These are phyloP conservation scores for Lolium rigidum DNA, from an alignment of 176 grass and related monocot species.

Conservation along the genomic window DNA sequence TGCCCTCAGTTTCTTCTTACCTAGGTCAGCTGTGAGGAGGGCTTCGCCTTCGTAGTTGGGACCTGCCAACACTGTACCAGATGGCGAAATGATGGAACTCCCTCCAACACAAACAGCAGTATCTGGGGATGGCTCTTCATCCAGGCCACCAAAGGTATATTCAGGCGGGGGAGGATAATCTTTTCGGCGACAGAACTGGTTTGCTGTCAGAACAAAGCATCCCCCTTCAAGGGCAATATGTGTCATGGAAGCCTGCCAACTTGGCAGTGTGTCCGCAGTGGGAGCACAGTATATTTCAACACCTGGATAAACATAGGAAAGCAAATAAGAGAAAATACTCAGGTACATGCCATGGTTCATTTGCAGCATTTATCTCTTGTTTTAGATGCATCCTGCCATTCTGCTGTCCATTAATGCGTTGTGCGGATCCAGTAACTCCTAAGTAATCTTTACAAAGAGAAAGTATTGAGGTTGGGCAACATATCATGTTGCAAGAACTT, in stretches of 20 bases:
- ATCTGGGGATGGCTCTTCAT: conserved; percentile 78
- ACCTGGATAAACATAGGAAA: conserved; percentile 60
- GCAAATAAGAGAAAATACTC: conserved; percentile 11
- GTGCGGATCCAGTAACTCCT: neutral
- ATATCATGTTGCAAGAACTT: conserved; percentile 12
- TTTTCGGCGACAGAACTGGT: conserved; percentile 72
- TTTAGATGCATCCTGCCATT: neutral
- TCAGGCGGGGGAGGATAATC: conserved; percentile 79
- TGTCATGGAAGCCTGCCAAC: conserved; percentile 82
- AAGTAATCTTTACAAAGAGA: neutral
- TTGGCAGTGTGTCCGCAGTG: conserved; percentile 64
- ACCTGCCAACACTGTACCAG: conserved; percentile 75
- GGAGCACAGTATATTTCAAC: conserved; percentile 96
- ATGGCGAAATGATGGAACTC: conserved; percentile 91
- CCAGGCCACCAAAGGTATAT: conserved; percentile 68
- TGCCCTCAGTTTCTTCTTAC: conserved; percentile 46
- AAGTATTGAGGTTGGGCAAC: conserved; percentile 6
- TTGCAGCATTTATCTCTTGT: conserved; percentile 17
- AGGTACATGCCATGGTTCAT: conserved; percentile 26
- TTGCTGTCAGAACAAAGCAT: conserved; percentile 87
- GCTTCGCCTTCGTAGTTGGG: conserved; percentile 94
- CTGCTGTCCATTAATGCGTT: neutral
- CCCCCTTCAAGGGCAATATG: conserved; percentile 95
- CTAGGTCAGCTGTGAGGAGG: conserved; percentile 86
- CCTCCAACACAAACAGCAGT: conserved; percentile 74